Percentiles rank a stretch among this genome's conserved stretches.
Conservation (phyloP, 2,329 filamentous ascomycete genomes). For the Taxawa tesnikishii region DNA sequence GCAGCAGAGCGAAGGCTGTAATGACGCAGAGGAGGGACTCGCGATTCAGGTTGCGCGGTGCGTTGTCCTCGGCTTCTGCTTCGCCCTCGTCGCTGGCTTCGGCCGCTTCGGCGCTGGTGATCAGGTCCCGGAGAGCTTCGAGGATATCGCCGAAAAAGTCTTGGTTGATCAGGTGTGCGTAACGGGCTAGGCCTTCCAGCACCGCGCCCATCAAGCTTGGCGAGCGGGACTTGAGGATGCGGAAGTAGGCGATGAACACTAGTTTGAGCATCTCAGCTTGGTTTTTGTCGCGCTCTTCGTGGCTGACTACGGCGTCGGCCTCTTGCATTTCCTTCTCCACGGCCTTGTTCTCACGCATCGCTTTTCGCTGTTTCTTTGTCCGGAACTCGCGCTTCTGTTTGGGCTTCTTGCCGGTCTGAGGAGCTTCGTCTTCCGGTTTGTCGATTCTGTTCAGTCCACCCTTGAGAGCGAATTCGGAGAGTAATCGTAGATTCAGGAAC, state of each 20-base stretch:
- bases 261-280: conserved; percentile 93
- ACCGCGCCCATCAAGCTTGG: conserved; percentile 92
- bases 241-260: conserved; percentile 91
- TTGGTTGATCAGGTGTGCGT: conserved; percentile 94
- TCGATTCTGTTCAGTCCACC: conserved; percentile 70
- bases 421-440: conserved; percentile 33
- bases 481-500: conserved; percentile 76
- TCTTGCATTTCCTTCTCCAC: conserved; percentile 89
- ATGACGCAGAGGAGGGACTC: conserved; percentile 89
- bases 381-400: conserved; percentile 68
- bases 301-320: conserved; percentile 78
- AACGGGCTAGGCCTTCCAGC: conserved; percentile 84
- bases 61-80: conserved; percentile 31
- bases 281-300: conserved; percentile 87
- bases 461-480: conserved; percentile 78
- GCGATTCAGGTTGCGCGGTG: conserved; percentile 61
- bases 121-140: conserved; percentile 86
- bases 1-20: conserved; percentile 90
- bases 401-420: conserved; percentile 38
- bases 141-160: conserved; percentile 96
- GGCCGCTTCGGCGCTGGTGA: conserved; percentile 52
- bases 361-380: conserved; percentile 77
- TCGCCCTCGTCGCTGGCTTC: conserved; percentile 35
- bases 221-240: conserved; percentile 72
- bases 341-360: conserved; percentile 70